Evolutionary conservation across 2,329 filamentous ascomycete species (phyloP), one percentile per base, ranked within the genome.

Genomic region (Diaporthe australafricana): DNA sequence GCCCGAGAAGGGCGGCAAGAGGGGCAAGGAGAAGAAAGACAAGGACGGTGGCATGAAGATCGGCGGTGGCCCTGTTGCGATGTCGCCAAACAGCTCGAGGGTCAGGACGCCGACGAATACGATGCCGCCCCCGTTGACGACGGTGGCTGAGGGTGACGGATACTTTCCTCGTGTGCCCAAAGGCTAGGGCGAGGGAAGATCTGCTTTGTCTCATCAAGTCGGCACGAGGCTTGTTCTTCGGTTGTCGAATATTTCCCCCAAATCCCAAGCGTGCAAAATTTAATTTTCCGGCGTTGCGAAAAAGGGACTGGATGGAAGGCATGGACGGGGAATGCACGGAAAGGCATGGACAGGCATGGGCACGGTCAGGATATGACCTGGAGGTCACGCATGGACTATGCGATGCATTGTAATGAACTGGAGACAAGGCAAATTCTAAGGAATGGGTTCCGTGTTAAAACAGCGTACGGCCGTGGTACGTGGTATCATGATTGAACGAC

Each of bases 51-150:
- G 30, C 22, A 1, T 35, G 17, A 72, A 81, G 65, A 75, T 74
- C 17, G 27, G 12, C 17, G 75, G 47, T 81, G 78, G 76, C 1
- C 20, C 57, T 16, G 74, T 74, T 9, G 72, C 73, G 17, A 71
- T 77, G 4, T 83, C 85, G 4, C 84, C 86, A 5, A 89, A 87
- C 74, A 86, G 83, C 70, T 86, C 85, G 1, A 82, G 84, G 62
- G 81, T 83, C 1, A 83, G 87, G 72, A 88, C 87, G 3, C 85
- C 87, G 3, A 86, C 86, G 17, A 75, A 53, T 30, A 63, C 69
- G 27, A 75, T 76, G 60, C 75, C 77, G 2, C 76, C 78, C 9
- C 75, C 77, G 0, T 75, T 82, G 35, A 79, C 78, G 4, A 77
- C 75, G 45, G 57, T 83, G 3, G 75, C 82, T 68, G 63, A 76